Evolutionary conservation across 192 early-diverging fungal species (phyloP).

Genomic region (Gigaspora rosea): DNA sequence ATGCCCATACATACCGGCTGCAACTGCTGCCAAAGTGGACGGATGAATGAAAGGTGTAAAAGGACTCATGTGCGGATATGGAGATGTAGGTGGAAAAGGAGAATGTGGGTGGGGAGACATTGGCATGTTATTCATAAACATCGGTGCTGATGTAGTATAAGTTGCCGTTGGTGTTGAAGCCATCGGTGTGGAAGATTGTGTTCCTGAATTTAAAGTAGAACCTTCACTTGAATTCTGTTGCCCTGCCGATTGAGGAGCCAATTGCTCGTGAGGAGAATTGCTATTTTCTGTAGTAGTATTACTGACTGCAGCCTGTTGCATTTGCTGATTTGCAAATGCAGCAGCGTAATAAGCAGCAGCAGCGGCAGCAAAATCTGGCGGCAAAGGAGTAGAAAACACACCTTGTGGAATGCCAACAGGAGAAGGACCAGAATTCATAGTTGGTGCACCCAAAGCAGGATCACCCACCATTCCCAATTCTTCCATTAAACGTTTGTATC

Average conservation of each 20-base stretch:
- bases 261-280: slow-evolving; percentile 20
- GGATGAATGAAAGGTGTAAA: slow-evolving; percentile 32
- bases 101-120: slow-evolving; percentile 34
- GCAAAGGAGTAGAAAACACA: slow-evolving; percentile 27
- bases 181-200: neutral
- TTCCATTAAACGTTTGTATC: slow-evolving; percentile 79
- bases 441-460: slow-evolving; percentile 14
- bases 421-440: slow-evolving; percentile 18
- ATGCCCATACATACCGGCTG: slow-evolving; percentile 33
- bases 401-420: slow-evolving; percentile 26
- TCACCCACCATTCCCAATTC: slow-evolving; percentile 62
- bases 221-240: slow-evolving; percentile 5
- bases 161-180: neutral
- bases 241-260: neutral
- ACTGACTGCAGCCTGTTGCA: slow-evolving; percentile 14
- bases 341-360: slow-evolving; percentile 27
- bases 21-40: slow-evolving; percentile 29
- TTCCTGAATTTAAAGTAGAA: neutral
- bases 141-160: slow-evolving; percentile 27
- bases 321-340: slow-evolving; percentile 29
- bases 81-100: slow-evolving; percentile 25
- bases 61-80: slow-evolving; percentile 34
- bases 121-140: slow-evolving; percentile 34
- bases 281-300: slow-evolving; percentile 24
- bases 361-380: slow-evolving; percentile 39